Evolutionary conservation across 1,284 basidiomycete species (phyloP), one percentile per base, ranked within the genome.

Genomic region (Macrocystidia cucumis): DNA sequence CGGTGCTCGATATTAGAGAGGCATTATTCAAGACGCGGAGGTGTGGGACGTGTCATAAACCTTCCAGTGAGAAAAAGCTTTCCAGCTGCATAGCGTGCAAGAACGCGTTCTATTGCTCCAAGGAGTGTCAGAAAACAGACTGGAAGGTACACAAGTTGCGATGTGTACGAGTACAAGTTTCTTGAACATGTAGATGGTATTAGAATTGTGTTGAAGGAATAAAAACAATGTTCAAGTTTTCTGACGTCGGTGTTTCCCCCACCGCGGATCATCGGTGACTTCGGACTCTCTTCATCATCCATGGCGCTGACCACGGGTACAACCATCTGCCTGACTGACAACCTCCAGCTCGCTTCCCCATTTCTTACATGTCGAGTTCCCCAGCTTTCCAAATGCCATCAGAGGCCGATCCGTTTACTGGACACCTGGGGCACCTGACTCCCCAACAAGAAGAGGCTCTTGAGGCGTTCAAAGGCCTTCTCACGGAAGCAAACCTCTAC

Each of bases 391-490:
- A n/a, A n/a, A n/a, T 16, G 16, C 20, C 11, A n/a, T 22, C 13
- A 25, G 12, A 6, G 14, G 32, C 14, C 24, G 20, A 22, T 19
- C 34, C 33, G 9, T 61, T 73, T 35, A 49, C 57, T 6, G 76
- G 75, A 12, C 76, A 78, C 45, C 48, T 72, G 4, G 71, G 71
- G 1, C 68, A 74, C 47, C 64, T 79, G 29, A 63, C 68, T 3
- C 30, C 50, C 5, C 52, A 60, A 3, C 76, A 80, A 43, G 52
- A 70, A 43, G 52, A 61, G 24, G 58, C 67, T 8, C 56, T 84
- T 17, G 50, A 54, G 1, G 46, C 50, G 1, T 82, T 85, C 63
- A 79, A 73, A 51, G 46, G 57, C 7, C 62, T 59, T 29, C 62
- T 86, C 5, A 45, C 45, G 5, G 58, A 63, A 13, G 64, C 65